phyloP scores from a whole-genome alignment of 2,329 filamentous ascomycete species.

The Neofusicoccum parvum region DNA sequence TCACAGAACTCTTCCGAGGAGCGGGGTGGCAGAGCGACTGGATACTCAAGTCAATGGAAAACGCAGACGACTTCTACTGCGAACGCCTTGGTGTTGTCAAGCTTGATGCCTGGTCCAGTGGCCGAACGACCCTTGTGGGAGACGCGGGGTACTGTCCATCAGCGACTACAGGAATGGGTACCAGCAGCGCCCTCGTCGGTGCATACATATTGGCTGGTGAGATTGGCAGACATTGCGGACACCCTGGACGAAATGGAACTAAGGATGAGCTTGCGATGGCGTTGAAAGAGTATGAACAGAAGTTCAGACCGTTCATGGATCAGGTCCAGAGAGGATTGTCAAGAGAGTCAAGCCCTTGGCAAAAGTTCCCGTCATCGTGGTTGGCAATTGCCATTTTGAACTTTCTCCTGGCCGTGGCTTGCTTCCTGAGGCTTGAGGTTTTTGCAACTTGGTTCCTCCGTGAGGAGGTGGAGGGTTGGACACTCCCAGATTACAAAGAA shows the following conservation, averaged over 20 bases:
- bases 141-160: conserved; percentile 58
- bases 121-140: conserved; percentile 55
- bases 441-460: conserved; percentile 34
- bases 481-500: conserved; percentile 42
- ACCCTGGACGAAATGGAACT: neutral
- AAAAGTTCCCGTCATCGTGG: conserved; percentile 31
- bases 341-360: neutral
- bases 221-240: conserved; percentile 19
- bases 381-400: conserved; percentile 39
- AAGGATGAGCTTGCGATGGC: conserved; percentile 25
- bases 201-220: conserved; percentile 29
- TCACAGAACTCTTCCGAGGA: conserved; percentile 44
- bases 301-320: conserved; percentile 26
- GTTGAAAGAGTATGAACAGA: conserved; percentile 29
- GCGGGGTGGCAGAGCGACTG: conserved; percentile 50
- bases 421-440: conserved; percentile 40
- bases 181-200: conserved; percentile 48
- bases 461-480: conserved; percentile 39
- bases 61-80: conserved; percentile 51
- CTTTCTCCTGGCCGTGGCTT: conserved; percentile 32
- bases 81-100: conserved; percentile 49
- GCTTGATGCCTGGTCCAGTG: conserved; percentile 47
- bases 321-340: conserved; percentile 27
- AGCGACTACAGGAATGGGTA: conserved; percentile 56
- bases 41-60: conserved; percentile 47